Conservation (phyloP, 768 basidiomycete species). For the Kwoniella heveanensis region DNA sequence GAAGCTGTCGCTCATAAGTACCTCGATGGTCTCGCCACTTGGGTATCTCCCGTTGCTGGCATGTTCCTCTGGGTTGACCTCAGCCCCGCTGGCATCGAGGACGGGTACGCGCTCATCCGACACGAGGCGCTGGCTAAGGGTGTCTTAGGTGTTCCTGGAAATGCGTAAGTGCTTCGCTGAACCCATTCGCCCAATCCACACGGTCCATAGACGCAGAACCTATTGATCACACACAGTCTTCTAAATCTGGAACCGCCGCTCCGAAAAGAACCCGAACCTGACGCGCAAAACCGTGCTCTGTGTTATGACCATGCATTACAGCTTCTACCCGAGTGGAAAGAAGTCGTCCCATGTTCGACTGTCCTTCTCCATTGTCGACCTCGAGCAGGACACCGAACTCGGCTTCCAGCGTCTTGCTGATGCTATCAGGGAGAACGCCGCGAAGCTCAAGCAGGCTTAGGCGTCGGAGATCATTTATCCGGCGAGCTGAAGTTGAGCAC, state of each 20-base stretch:
- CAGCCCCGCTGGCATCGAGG: constrained; percentile 59
- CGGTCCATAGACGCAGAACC: too few species aligned
- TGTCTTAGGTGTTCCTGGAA: constrained; percentile 84
- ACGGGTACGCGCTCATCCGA: constrained; percentile 73
- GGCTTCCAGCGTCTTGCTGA: constrained; percentile 67
- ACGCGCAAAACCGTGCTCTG: too few species aligned
- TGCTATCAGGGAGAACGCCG: constrained; percentile 56
- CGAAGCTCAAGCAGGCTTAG: not conserved
- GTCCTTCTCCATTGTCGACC: constrained; percentile 65
- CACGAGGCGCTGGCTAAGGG: constrained; percentile 76
- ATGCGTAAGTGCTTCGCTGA: constrained; percentile 36
- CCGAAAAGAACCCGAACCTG: too few species aligned
- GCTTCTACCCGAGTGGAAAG: constrained; percentile 73
- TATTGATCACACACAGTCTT: too few species aligned
- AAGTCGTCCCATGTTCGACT: constrained; percentile 77
- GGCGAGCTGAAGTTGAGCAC: too few species aligned
- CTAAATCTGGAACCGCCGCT: too few species aligned
- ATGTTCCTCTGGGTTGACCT: constrained; percentile 78
- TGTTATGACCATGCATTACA: too few species aligned
- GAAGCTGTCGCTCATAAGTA: constrained; percentile 73
- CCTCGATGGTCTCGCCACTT: constrained; percentile 69
- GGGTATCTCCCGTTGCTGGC: constrained; percentile 55
- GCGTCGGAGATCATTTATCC: too few species aligned
- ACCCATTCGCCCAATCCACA: not conserved
- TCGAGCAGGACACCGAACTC: constrained; percentile 67